Evolutionary conservation across 495 filamentous ascomycete species (phyloP), one percentile per base, ranked within the genome.

Genomic region (Penicillium goetzii): DNA sequence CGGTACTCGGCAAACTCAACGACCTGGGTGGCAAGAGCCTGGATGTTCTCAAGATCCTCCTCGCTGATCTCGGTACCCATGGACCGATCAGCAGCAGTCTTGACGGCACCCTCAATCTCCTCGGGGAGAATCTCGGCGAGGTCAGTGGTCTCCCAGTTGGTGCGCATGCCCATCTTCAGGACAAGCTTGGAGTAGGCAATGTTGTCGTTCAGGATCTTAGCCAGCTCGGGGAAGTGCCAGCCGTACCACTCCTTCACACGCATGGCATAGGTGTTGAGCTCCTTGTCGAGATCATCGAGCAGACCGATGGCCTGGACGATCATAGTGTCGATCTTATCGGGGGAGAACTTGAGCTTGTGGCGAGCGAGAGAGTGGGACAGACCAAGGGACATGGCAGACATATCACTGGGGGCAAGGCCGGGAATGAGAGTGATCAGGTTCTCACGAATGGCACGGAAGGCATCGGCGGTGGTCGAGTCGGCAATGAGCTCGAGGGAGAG

Each of bases 211-310:
- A 99, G 85, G 72, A 98, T 97, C 75, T 91, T 90, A 62, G 90
- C 93, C 85, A 99, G 85, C 80, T 99, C 95, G 25, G 95, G 95
- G 82, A 98, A 99, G 80, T 98, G 96, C 95, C 95, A 99, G 60
- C 95, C 95, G 70, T 99, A 99, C 95, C 95, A 99, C 78, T 99
- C 95, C 87, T 97, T 97, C 56, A 97, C 93, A 72, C 95, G 84
- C 95, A 99, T 99, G 67, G 95, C 96, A 71, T 97, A 97, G 65
- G 89, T 94, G 80, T 99, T 99, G 54, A 99, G 81, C 76, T 99
- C 96, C 83, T 99, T 99, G 82, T 99, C 95, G 43, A 98, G 80
- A 67, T 98, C 95, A 75, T 99, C 95, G 25, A 99, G 83, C 51
- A 97, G 87, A 28, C 88, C 88, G 69, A 99, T 96, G 59, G 95